phyloP scores from a whole-genome alignment of 1,284 basidiomycete genomes.

The Sanghuangporus weigelae region DNA sequence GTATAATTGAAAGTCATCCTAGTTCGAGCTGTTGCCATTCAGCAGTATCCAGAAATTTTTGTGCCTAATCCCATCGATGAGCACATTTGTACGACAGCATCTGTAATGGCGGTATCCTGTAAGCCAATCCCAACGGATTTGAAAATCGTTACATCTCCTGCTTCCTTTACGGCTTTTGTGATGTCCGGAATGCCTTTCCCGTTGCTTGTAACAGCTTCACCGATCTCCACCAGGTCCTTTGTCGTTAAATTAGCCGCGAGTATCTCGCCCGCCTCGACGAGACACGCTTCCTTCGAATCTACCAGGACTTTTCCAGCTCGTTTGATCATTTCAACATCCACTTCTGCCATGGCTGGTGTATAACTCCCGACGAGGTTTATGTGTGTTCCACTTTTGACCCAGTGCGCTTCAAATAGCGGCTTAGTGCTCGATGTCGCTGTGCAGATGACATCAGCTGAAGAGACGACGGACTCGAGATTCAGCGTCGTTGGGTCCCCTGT shows the following conservation, averaged over 20 bases:
- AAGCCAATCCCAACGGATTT: conserved; percentile 74
- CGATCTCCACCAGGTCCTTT: conserved; percentile 51
- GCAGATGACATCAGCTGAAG: conserved; percentile 51
- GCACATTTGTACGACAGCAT: conserved; percentile 37
- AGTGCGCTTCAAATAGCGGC: conserved; percentile 65
- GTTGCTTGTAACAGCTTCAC: conserved; percentile 42
- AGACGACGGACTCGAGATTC: conserved; percentile 28
- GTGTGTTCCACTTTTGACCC: conserved; percentile 60
- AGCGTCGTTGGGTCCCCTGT: neutral
- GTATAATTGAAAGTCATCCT: neutral
- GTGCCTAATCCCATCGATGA: conserved; percentile 34
- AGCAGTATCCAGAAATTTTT: conserved; percentile 34
- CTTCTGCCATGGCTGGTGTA: conserved; percentile 75
- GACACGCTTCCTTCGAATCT: conserved; percentile 67
- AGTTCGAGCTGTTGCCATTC: neutral
- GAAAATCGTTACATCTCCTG: conserved; percentile 59
- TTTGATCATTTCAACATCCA: conserved; percentile 52
- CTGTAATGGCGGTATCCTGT: conserved; percentile 72
- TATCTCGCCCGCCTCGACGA: conserved; percentile 74
- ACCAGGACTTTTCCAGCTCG: conserved; percentile 55
- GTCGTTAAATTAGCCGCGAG: conserved; percentile 42
- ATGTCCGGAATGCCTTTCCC: conserved; percentile 27
- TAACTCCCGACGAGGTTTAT: conserved; percentile 82
- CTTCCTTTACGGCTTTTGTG: conserved; percentile 28
- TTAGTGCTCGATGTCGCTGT: conserved; percentile 73